A percentile compares a stretch with the other conserved stretches of the same genome.
These are phyloP conservation scores for Microdochium nivale DNA, from an alignment of 2,329 filamentous ascomycete species.

Conservation along the genomic window DNA sequence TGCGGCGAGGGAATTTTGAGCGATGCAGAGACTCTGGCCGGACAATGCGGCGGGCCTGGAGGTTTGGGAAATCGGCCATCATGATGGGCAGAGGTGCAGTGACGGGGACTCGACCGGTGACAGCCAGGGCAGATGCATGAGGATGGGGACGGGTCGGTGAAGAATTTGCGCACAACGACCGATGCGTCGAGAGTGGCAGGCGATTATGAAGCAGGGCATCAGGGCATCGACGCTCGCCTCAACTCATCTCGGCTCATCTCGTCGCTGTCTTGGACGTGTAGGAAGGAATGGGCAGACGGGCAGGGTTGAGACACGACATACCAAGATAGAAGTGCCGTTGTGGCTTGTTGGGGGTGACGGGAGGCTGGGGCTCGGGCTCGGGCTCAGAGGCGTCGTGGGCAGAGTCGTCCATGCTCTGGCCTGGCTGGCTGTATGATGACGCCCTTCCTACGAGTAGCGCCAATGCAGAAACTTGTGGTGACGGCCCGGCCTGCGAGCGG, in stretches of 20 bases:
- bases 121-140: not conserved
- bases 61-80: not conserved
- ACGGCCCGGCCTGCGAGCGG: not conserved
- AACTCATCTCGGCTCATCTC: not conserved
- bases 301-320: not conserved
- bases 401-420: not conserved
- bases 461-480: not conserved
- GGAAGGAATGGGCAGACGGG: not conserved
- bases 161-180: not conserved
- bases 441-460: not conserved
- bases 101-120: not conserved
- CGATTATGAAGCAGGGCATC: too few species aligned
- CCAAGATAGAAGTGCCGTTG: not conserved
- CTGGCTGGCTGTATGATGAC: not conserved
- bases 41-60: not conserved
- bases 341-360: conserved; percentile 1
- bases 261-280: not conserved
- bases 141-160: not conserved
- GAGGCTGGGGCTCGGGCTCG: conserved; percentile 1
- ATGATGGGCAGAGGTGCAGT: not conserved
- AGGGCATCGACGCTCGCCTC: not conserved
- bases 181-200: too few species aligned
- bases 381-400: not conserved
- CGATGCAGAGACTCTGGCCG: not conserved
- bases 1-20: not conserved